A percentile compares a stretch with the other conserved stretches of the same genome.
Evolutionary conservation across 495 filamentous ascomycete species (phyloP).

Genomic region (Chlorociboria aeruginascens): DNA sequence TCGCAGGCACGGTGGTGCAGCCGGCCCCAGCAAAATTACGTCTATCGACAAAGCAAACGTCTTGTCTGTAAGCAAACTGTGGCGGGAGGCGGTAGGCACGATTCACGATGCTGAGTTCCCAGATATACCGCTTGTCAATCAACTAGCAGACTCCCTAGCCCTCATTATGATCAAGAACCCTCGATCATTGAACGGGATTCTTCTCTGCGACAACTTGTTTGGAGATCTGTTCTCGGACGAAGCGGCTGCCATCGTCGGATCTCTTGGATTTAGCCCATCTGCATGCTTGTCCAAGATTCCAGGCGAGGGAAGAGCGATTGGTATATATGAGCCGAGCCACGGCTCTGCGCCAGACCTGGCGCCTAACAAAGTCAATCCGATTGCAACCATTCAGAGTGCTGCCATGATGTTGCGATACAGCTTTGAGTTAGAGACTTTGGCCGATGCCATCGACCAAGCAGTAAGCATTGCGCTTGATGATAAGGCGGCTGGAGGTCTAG

Average conservation of each 20-base stretch:
- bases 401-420: constrained; percentile 48
- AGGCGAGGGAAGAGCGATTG: constrained; percentile 34
- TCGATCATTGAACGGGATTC: constrained; percentile 34
- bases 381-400: constrained; percentile 23
- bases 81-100: constrained; percentile 33
- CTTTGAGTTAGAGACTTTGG: constrained; percentile 35
- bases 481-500: constrained; percentile 28
- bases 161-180: constrained; percentile 38
- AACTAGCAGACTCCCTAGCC: constrained; percentile 38
- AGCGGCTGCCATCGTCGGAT: constrained; percentile 35
- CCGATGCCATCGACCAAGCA: constrained; percentile 38
- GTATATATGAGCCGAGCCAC: constrained; percentile 25
- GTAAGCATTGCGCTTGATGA: constrained; percentile 35
- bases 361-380: constrained; percentile 26
- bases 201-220: constrained; percentile 40
- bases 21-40: constrained; percentile 13
- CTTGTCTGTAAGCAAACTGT: constrained; percentile 35
- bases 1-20: constrained; percentile 9
- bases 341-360: constrained; percentile 31
- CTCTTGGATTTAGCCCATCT: constrained; percentile 35
- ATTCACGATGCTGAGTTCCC: constrained; percentile 37
- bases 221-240: constrained; percentile 42
- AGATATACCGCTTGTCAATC: constrained; percentile 31
- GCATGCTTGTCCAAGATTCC: constrained; percentile 38
- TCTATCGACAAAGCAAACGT: constrained; percentile 39